phyloP scores from a whole-genome alignment of 2,329 filamentous ascomycete species.

The Ophiostoma australiae region DNA sequence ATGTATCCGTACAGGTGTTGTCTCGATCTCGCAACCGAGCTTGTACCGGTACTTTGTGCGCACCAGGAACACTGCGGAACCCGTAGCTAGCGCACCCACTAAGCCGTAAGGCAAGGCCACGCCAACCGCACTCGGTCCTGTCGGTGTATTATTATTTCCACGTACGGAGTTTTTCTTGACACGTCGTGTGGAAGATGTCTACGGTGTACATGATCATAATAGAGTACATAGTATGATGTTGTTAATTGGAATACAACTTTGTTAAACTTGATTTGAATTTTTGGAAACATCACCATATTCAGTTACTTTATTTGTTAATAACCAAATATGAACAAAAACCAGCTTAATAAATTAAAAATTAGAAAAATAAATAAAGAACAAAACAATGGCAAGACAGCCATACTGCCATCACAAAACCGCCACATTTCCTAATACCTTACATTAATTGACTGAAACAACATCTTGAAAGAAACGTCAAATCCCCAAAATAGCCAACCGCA shows the following conservation, averaged over 20 bases:
- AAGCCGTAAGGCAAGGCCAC: slow-evolving; percentile 7
- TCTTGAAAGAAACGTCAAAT: neutral
- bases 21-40: neutral
- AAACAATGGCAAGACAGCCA: neutral
- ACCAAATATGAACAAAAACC: neutral
- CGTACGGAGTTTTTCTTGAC: neutral
- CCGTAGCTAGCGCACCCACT: neutral
- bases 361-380: neutral
- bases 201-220: neutral
- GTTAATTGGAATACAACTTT: neutral
- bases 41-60: slow-evolving; percentile 8
- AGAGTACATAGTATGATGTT: no score
- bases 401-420: neutral
- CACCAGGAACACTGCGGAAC: slow-evolving; percentile 12
- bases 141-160: slow-evolving; percentile 4
- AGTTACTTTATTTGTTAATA: neutral
- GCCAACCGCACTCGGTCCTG: neutral
- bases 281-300: neutral
- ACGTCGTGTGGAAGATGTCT: neutral
- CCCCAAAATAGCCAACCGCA: neutral
- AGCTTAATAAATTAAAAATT: neutral
- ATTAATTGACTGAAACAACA: neutral
- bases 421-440: neutral
- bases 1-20: neutral
- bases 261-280: neutral